Base-by-base conservation (phyloP, 179 eudicot genomes). In the Camellia oleifera region DNA sequence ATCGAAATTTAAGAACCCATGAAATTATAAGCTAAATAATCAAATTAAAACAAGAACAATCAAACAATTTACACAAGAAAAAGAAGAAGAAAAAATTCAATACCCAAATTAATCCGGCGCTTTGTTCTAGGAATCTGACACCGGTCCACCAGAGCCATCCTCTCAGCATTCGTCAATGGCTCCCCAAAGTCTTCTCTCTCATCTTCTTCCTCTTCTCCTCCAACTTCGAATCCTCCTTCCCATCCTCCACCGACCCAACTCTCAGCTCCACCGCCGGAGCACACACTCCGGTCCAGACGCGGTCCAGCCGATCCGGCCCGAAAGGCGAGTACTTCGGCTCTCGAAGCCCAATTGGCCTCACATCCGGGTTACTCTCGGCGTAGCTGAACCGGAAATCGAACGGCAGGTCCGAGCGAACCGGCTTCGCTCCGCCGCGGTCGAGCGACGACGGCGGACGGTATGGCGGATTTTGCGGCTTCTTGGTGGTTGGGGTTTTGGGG, bases 311-410 rank as follows among this genome's bases (percentile, higher is more conserved):
- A 15, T 88, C 95, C 76, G 97, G 97, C 0, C 98, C 98, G 46
- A 94, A 94, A 0, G 98, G 98, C 10, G 97, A 92, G 88, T 94
- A 92, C 66, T 88, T 92, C 17, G 98, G 98, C 84, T 83, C 96
- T 7, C 96, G 88, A 26, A 94, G 93, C 75, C 95, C 95, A 66
- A 93, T 93, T 3, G 98, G 97, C 81, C 81, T 78, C 40, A 82
- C 88, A 13, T 83, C 77, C 4, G 86, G 83, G 79, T 63, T 84
- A 26, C 88, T 87, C 74, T 92, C 97, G 8, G 98, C 91, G 88
- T 94, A 94, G 54, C 97, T 94, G 89, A 81, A 90, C 90, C 90
- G 86, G 87, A 92, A 94, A 77, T 94, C 98, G 67, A 92, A 94
- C 26, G 97, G 97, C 13, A 92, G 85, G 32, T 72, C 78, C 0